phyloP scores from a whole-genome alignment of 1,284 basidiomycete species.

The Kwoniella shivajii region DNA sequence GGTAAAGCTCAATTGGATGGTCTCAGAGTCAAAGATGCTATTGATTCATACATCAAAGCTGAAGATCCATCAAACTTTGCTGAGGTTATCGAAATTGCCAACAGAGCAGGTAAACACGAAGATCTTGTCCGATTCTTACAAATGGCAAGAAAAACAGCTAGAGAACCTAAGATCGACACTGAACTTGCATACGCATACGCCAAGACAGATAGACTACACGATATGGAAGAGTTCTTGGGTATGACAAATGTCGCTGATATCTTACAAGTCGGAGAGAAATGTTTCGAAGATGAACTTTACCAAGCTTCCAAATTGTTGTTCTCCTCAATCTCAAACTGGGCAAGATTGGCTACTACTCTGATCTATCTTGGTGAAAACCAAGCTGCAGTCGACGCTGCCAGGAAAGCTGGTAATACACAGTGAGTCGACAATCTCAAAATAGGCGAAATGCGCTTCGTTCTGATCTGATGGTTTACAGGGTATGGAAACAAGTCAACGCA shows the following conservation, averaged over 20 bases:
- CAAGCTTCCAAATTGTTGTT: slow-evolving; percentile 96
- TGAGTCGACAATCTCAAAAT: slow-evolving; percentile 53
- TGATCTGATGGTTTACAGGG: slow-evolving; percentile 58
- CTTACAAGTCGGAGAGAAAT: slow-evolving; percentile 95
- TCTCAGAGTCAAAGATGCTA: slow-evolving; percentile 96
- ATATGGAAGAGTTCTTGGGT: slow-evolving; percentile 98
- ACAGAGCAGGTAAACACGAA: slow-evolving; percentile 95
- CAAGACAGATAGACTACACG: slow-evolving; percentile 93
- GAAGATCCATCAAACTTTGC: slow-evolving; percentile 93
- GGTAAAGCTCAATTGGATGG: slow-evolving; percentile 99
- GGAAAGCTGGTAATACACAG: slow-evolving; percentile 99
- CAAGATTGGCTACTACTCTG: slow-evolving; percentile 93
- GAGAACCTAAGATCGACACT: slow-evolving; percentile 98
- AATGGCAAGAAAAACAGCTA: slow-evolving; percentile 97
- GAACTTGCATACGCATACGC: slow-evolving; percentile 96
- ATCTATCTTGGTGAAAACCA: slow-evolving; percentile 99
- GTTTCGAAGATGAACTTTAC: slow-evolving; percentile 97
- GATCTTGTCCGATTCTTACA: slow-evolving; percentile 97
- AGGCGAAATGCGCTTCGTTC: not conserved
- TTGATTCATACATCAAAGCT: slow-evolving; percentile 99
- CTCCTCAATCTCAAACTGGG: slow-evolving; percentile 98
- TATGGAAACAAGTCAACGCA: slow-evolving; percentile 99
- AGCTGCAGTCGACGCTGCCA: slow-evolving; percentile 94
- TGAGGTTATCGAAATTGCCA: slow-evolving; percentile 96
- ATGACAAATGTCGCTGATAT: slow-evolving; percentile 99